Conservation (phyloP, 2,329 filamentous ascomycete genomes). For the Fusarium chaquense region DNA sequence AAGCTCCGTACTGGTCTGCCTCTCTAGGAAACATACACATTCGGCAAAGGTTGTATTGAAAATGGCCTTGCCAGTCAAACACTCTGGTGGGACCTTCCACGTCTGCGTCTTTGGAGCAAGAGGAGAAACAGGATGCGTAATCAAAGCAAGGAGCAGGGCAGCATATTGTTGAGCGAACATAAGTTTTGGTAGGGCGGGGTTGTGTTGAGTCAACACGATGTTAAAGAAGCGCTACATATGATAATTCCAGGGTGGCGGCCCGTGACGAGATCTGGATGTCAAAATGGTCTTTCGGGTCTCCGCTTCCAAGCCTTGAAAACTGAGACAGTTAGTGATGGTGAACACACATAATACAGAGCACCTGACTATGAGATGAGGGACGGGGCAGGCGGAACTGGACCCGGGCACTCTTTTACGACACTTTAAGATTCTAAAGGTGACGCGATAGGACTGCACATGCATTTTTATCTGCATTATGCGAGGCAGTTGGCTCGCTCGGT, state of each 20-base stretch:
- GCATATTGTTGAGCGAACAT: slow-evolving; percentile 16
- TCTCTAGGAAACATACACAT: not conserved
- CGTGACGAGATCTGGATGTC: slow-evolving; percentile 26
- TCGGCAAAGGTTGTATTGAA: not conserved
- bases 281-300: slow-evolving; percentile 6
- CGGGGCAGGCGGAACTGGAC: slow-evolving; percentile 17
- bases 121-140: slow-evolving; percentile 29
- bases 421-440: slow-evolving; percentile 13
- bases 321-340: slow-evolving; percentile 20
- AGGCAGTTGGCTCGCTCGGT: not conserved
- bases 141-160: slow-evolving; percentile 22
- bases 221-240: slow-evolving; percentile 33
- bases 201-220: slow-evolving; percentile 29
- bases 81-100: not conserved
- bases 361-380: slow-evolving; percentile 11
- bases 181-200: slow-evolving; percentile 8
- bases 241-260: slow-evolving; percentile 32
- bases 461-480: not conserved
- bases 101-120: slow-evolving; percentile 6
- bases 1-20: not conserved
- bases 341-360: slow-evolving; percentile 15
- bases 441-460: slow-evolving; percentile 2
- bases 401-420: slow-evolving; percentile 10
- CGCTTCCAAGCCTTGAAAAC: slow-evolving; percentile 7
- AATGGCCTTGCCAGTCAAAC: not conserved